Evolutionary conservation across 163 green algal species (phyloP), one percentile per base, ranked within the genome.

Genomic region (Chlorella variabilis): DNA sequence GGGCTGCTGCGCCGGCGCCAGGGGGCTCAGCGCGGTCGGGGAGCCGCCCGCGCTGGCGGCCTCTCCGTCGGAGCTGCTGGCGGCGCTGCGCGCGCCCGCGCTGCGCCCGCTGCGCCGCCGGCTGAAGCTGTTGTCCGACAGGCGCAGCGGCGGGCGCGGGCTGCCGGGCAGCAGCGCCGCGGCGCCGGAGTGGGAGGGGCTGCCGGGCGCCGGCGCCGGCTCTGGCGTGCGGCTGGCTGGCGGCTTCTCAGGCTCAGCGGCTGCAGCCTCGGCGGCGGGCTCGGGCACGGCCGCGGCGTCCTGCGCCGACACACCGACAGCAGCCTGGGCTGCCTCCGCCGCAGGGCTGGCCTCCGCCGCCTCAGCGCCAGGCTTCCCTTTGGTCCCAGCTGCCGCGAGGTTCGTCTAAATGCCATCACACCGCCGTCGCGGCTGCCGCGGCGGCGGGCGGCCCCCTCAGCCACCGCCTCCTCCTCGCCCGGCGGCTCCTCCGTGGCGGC

Each of bases 81-180:
- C 27, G 29, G 54, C 11, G 59, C 59, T 54, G 45, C 45, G 45
- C 11, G 45, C 59, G n/a, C 48, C 33, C 29, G 29, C 17, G 48
- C 73, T 56, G 56, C 39, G 54, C 36, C 27, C 11, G 73, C 73
- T 80, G 73, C 73, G 73, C n/a, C 54, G 73, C 36, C 56, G 42
- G 38, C 54, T 63, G 45, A 56, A 33, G 73, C 71, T 56, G 38
- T 13, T 21, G 38, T 80, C 73, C 13, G 73, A 80, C 20, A 56
- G 9, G 2, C 33, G 54, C 51, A 31, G 36, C 21, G 33, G n/a
- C 31, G 71, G 73, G 36, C 73, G 54, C 0, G 73, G 73, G 56
- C 73, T 80, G 73, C 73, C 73, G 9, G 73, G 73, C 15, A 80
- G 73, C 56, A 70, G 56, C 25, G 36, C 54, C 13, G 49, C 49